These are phyloP conservation scores for Houttuynia cordata DNA, from an alignment of 164 flowering plant genomes.

Conservation along the genomic window DNA sequence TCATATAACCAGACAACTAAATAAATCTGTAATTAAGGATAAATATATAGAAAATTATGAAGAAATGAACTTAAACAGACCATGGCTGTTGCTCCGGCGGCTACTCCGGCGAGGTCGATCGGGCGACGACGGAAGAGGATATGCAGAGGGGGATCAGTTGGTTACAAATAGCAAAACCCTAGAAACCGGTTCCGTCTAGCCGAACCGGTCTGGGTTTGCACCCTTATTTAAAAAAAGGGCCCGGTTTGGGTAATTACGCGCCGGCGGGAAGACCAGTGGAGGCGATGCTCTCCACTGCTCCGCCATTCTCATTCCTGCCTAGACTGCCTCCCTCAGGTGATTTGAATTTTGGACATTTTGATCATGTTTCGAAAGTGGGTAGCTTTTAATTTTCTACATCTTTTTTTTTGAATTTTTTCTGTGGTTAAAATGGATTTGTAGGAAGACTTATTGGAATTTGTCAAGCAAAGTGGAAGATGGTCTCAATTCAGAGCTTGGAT, in stretches of 20 bases:
- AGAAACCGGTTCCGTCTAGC: too few species aligned
- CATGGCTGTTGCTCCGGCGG: background rate
- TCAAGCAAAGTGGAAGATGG: slow-evolving; percentile 8
- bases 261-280: background rate
- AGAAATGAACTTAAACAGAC: background rate
- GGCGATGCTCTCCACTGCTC: background rate
- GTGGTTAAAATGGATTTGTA: background rate
- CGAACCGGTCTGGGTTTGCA: too few species aligned
- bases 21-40: too few species aligned
- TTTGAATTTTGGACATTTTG: too few species aligned
- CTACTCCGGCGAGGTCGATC: background rate
- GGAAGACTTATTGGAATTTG: background rate
- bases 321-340: background rate
- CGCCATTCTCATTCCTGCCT: background rate
- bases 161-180: background rate
- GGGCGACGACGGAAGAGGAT: background rate
- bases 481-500: slow-evolving; percentile 25
- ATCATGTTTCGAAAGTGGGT: too few species aligned
- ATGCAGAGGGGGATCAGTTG: background rate
- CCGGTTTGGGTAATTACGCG: background rate
- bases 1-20: too few species aligned
- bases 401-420: too few species aligned
- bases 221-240: too few species aligned
- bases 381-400: too few species aligned
- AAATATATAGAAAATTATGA: background rate